Evolutionary conservation across 108 stramenopile genomes (phyloP).

Genomic region (Fistulifera pelliculosa): DNA sequence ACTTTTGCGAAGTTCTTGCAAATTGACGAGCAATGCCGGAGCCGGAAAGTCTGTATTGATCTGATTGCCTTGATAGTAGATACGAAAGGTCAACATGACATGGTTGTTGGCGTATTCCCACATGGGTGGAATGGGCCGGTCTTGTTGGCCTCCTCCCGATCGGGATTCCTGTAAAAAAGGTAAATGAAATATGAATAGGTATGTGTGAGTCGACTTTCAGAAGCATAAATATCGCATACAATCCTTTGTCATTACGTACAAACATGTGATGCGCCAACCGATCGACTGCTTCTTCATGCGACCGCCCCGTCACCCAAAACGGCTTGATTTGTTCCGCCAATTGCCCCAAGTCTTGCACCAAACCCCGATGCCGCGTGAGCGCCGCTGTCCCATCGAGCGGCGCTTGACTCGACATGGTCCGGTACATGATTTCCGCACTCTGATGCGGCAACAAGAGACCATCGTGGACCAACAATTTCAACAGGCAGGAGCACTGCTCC

Average conservation of each 20-base stretch:
- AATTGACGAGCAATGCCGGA: constrained; percentile 1
- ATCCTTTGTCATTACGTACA: constrained; percentile 6
- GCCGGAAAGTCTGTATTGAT: constrained; percentile 36
- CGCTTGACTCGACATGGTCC: constrained; percentile 44
- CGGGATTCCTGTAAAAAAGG: too few relatives aligned
- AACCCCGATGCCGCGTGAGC: constrained; percentile 24
- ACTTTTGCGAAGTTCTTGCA: not conserved
- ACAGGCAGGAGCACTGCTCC: constrained; percentile 32
- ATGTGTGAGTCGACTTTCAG: too few relatives aligned
- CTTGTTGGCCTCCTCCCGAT: not conserved
- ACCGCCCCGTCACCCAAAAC: constrained; percentile 16
- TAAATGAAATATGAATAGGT: too few relatives aligned
- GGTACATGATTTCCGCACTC: constrained; percentile 46
- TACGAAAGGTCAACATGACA: constrained; percentile 40
- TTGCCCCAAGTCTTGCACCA: constrained; percentile 29
- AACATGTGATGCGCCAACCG: constrained; percentile 24
- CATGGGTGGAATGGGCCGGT: constrained; percentile 1
- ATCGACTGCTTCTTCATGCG: constrained; percentile 28
- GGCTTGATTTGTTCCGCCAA: constrained; percentile 19
- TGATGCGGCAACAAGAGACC: constrained; percentile 29
- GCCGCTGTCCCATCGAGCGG: constrained; percentile 31
- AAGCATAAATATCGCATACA: too few relatives aligned
- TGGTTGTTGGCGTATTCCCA: constrained; percentile 42
- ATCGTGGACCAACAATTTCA: constrained; percentile 10
- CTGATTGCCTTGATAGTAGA: constrained; percentile 39